Evolutionary conservation across 2,329 filamentous ascomycete genomes (phyloP).

Genomic region (Sclerotinia borealis): DNA sequence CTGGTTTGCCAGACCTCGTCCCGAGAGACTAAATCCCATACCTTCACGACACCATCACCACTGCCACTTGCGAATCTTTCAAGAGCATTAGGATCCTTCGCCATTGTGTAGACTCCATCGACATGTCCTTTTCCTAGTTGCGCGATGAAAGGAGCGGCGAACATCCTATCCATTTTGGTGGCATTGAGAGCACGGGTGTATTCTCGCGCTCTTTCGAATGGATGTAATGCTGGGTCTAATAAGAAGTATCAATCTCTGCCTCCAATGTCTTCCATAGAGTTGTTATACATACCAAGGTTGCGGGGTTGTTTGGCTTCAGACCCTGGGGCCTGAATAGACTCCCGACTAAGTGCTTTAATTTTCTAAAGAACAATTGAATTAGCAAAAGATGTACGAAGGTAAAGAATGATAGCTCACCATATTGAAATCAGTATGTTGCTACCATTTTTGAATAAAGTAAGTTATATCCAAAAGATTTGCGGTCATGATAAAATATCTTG

Average conservation of each 20-base stretch:
- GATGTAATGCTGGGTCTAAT: slow-evolving; percentile 39
- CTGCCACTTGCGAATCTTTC: slow-evolving; percentile 75
- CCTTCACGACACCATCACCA: slow-evolving; percentile 90
- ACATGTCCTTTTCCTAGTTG: slow-evolving; percentile 88
- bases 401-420: slow-evolving; percentile 24
- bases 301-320: slow-evolving; percentile 59
- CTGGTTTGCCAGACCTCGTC: slow-evolving; percentile 71
- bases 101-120: slow-evolving; percentile 79
- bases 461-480: not conserved
- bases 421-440: slow-evolving; percentile 20
- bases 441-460: slow-evolving; percentile 13
- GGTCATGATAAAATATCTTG: slow-evolving; percentile 4
- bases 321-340: slow-evolving; percentile 60
- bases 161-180: slow-evolving; percentile 90
- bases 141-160: slow-evolving; percentile 74
- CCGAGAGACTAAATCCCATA: slow-evolving; percentile 73
- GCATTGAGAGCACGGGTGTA: slow-evolving; percentile 75
- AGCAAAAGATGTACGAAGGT: not conserved
- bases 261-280: not conserved
- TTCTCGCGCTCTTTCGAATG: slow-evolving; percentile 81
- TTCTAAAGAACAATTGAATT: slow-evolving; percentile 36
- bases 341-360: slow-evolving; percentile 62
- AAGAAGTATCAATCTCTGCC: not conserved
- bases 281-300: slow-evolving; percentile 54
- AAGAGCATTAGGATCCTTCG: slow-evolving; percentile 70